Evolutionary conservation across 75 land plant species (phyloP).

Genomic region (Pinus tabuliformis): DNA sequence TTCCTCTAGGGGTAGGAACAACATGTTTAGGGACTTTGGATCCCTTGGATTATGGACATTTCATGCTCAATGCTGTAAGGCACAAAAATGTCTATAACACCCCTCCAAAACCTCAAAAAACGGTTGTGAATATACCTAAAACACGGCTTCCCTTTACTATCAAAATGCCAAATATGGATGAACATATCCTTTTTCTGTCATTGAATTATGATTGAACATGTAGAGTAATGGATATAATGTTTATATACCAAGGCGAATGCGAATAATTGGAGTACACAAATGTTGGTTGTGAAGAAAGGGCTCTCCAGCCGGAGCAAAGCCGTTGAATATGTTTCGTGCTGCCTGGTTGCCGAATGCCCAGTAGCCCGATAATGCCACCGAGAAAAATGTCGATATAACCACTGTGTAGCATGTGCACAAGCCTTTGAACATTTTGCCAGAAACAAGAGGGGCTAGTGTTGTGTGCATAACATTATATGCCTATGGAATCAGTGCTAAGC

Average conservation of each 20-base stretch:
- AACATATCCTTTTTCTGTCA: no score
- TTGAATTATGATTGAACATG: no score
- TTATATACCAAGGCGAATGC: slow-evolving; percentile 55
- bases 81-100: no score
- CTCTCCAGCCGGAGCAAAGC: slow-evolving; percentile 34
- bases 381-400: slow-evolving; percentile 56
- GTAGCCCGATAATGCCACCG: slow-evolving; percentile 72
- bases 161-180: background rate
- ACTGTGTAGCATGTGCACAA: slow-evolving; percentile 61
- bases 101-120: slow-evolving; percentile 63
- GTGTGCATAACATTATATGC: slow-evolving; percentile 47
- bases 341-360: slow-evolving; percentile 88
- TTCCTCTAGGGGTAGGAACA: no score
- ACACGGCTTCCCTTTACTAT: no score
- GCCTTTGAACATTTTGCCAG: slow-evolving; percentile 59
- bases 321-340: slow-evolving; percentile 38
- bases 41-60: no score
- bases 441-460: background rate
- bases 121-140: slow-evolving; percentile 76
- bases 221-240: no score
- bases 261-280: slow-evolving; percentile 55
- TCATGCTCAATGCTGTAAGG: no score
- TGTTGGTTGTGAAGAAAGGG: slow-evolving; percentile 37
- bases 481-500: no score
- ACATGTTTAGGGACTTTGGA: no score